Conservation (phyloP, 2,329 filamentous ascomycete species). For the Didymella keratinophila region DNA sequence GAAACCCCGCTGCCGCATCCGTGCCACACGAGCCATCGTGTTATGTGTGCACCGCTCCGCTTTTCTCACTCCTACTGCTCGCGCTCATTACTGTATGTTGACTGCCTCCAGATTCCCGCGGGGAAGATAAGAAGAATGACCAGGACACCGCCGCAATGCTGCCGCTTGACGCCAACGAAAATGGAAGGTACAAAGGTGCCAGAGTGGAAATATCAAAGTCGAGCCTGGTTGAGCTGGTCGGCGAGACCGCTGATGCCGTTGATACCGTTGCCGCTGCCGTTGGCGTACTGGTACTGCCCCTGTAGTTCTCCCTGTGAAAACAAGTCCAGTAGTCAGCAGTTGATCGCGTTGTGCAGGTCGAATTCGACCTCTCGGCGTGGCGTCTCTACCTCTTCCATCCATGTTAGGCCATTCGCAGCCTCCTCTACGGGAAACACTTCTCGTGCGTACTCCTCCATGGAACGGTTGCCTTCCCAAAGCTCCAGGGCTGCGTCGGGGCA, state of each 20-base stretch:
- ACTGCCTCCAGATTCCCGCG: conserved; percentile 5
- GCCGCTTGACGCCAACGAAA: conserved; percentile 32
- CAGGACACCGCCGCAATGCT: conserved; percentile 33
- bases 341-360: conserved; percentile 47
- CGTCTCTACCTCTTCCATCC: conserved; percentile 73
- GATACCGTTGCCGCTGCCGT: conserved; percentile 19
- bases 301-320: conserved; percentile 41
- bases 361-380: conserved; percentile 46
- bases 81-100: conserved; percentile 13
- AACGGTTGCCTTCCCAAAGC: conserved; percentile 90
- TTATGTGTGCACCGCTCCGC: conserved; percentile 28
- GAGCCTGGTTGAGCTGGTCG: conserved; percentile 46
- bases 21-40: conserved; percentile 14
- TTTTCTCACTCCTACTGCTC: conserved; percentile 29
- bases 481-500: conserved; percentile 79
- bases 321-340: conserved; percentile 45
- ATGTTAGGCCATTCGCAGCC: conserved; percentile 88
- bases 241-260: conserved; percentile 37
- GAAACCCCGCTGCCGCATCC: conserved; percentile 2
- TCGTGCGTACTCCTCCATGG: conserved; percentile 90
- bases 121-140: conserved; percentile 24
- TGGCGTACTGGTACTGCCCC: conserved; percentile 30
- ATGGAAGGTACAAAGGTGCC: conserved; percentile 22
- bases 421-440: conserved; percentile 96
- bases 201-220: conserved; percentile 38